phyloP scores from a whole-genome alignment of 176 grass and related monocot genomes.

The Pontederia crassipes region DNA sequence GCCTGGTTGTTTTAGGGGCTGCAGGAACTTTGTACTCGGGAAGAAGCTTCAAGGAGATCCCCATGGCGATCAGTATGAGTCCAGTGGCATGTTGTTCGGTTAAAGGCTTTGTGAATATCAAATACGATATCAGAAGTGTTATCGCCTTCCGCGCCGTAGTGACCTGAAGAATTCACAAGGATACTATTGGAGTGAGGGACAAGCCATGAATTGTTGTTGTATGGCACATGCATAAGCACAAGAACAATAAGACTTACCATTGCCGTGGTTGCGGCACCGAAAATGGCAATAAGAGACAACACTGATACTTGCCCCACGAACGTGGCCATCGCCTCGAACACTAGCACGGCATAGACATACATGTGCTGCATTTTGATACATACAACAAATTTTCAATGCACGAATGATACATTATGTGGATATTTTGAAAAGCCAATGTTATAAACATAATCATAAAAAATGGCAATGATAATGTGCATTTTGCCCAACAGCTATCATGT shows the following conservation, averaged over 20 bases:
- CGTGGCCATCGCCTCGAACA: slow-evolving; percentile 89
- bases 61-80: slow-evolving; percentile 74
- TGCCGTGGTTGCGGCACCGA: slow-evolving; percentile 70
- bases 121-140: slow-evolving; percentile 75
- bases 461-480: too few relatives aligned
- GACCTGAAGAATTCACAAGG: slow-evolving; percentile 22
- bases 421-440: neutral
- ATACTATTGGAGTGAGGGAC: too few relatives aligned
- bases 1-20: too few relatives aligned
- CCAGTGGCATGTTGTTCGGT: slow-evolving; percentile 71
- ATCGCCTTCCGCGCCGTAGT: slow-evolving; percentile 82
- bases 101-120: slow-evolving; percentile 93
- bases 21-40: slow-evolving; percentile 43
- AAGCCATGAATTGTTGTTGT: neutral
- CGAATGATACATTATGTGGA: too few relatives aligned
- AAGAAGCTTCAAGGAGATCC: slow-evolving; percentile 71
- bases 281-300: slow-evolving; percentile 79
- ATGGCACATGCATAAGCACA: neutral
- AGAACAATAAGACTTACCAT: slow-evolving; percentile 33
- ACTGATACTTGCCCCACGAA: slow-evolving; percentile 91
- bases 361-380: slow-evolving; percentile 44
- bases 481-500: too few relatives aligned
- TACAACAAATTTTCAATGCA: neutral
- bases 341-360: slow-evolving; percentile 82
- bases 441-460: too few relatives aligned